phyloP scores from a whole-genome alignment of 169 alveolate genomes.

The Babesia caballi region DNA sequence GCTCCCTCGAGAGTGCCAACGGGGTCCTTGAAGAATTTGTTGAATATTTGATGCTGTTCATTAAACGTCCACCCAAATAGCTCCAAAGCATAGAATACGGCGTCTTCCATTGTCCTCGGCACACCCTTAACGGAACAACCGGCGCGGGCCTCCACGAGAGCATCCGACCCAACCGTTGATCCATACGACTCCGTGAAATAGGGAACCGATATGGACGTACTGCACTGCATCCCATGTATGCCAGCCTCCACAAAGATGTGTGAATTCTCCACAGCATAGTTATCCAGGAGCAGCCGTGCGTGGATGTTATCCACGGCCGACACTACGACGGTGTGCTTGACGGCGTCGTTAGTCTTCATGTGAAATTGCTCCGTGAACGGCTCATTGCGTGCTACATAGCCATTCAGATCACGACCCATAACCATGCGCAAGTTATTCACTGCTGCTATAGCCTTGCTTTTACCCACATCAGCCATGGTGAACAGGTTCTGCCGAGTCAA shows the following conservation, averaged over 20 bases:
- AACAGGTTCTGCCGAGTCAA: constrained; percentile 53
- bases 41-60: constrained; percentile 27
- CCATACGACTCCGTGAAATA: constrained; percentile 51
- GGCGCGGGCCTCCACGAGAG: background rate
- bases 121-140: constrained; percentile 66
- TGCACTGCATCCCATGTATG: constrained; percentile 66
- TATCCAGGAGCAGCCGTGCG: constrained; percentile 49
- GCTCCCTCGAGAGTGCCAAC: constrained; percentile 23
- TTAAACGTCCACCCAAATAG: constrained; percentile 51
- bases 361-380: constrained; percentile 24
- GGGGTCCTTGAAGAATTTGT: constrained; percentile 49
- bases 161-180: constrained; percentile 20
- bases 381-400: background rate
- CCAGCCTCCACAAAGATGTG: constrained; percentile 55
- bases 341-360: background rate
- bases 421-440: constrained; percentile 22
- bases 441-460: constrained; percentile 45
- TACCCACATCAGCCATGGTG: constrained; percentile 53
- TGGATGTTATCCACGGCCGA: constrained; percentile 67
- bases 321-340: background rate
- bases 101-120: constrained; percentile 43
- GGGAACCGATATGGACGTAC: constrained; percentile 51
- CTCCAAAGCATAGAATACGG: constrained; percentile 45
- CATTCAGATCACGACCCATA: background rate
- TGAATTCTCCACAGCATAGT: constrained; percentile 27